A percentile compares a stretch with the other conserved stretches of the same genome.
Conservation (phyloP, 2,329 filamentous ascomycete genomes). For the Aspergillus transmontanensis region DNA sequence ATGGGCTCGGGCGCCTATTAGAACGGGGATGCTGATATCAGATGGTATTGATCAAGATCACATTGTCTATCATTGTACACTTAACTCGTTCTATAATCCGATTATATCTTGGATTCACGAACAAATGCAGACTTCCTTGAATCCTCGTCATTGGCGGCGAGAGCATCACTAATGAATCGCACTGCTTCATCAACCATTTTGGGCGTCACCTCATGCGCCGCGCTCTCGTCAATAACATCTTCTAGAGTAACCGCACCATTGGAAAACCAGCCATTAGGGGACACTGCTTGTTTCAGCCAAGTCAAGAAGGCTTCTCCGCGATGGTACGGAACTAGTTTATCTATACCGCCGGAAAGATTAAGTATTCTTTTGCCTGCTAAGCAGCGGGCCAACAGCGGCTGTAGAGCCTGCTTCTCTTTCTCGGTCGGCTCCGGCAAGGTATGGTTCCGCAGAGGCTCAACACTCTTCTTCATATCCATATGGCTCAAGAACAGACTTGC, state of each 20-base stretch:
- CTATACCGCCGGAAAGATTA: conserved; percentile 55
- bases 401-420: conserved; percentile 46
- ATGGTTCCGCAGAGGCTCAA: conserved; percentile 30
- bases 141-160: conserved; percentile 31
- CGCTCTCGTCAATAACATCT: conserved; percentile 59
- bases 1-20: not conserved
- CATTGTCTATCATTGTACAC: not conserved
- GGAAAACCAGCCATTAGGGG: conserved; percentile 49
- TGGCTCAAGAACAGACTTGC: conserved; percentile 70
- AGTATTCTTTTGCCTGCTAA: conserved; percentile 58
- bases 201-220: conserved; percentile 61
- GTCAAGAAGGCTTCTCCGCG: conserved; percentile 58
- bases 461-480: conserved; percentile 23
- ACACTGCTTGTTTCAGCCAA: conserved; percentile 55
- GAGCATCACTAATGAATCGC: conserved; percentile 53
- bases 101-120: conserved; percentile 39
- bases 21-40: not conserved
- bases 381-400: conserved; percentile 44
- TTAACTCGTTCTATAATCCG: not conserved
- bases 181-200: conserved; percentile 59
- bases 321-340: conserved; percentile 64
- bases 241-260: conserved; percentile 57
- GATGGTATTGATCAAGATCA: not conserved
- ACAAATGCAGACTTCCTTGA: conserved; percentile 30
- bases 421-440: conserved; percentile 42